Evolutionary conservation across 257 asterid genomes (phyloP), one percentile per base, ranked within the genome.

Genomic region (Linderniella brevidens): DNA sequence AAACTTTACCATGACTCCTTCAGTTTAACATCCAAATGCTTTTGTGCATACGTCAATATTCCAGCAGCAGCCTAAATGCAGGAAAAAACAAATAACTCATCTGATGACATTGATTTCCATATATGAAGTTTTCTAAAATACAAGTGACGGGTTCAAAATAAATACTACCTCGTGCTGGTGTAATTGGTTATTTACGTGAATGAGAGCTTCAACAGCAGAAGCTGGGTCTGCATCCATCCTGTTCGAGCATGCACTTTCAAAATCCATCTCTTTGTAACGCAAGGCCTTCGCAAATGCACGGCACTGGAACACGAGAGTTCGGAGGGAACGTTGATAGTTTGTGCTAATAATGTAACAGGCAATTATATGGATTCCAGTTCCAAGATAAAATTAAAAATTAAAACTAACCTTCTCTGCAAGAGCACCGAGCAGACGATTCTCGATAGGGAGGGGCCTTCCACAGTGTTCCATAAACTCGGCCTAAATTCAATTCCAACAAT

Each of bases 401-500:
- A 61, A 68, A 14, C 17, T 66, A 37, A 77, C 99, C 78, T 90
- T 90, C 58, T 85, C 99, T 7, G 99, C 94, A 63, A 90, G 96
- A 65, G 99, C 99, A 49, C 99, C 99, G 54, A 90, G 79, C 48
- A 90, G 76, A 59, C 99, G 92, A 55, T 85, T 90, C 67, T 90
- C 96, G 40, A 90, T 90, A 17, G 99, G 99, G 56, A 90, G 92
- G 61, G 94, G 93, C 56, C 88, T 79, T 75, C 81, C 99, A 60
- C 77, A 94, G 50, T 79, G 99, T 68, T 90, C 99, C 99, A 90
- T 90, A 67, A 85, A 90, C 79, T 90, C 99, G 4, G 96, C 99
- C 99, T 88, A 77, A 60, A 77, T 66, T 58, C 36, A 38, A 40
- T 44, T 9, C 12, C 9, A 46, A 18, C 19, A 46, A 25, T 25